Percentiles rank a stretch among this genome's conserved stretches.
These are phyloP conservation scores for Sordaria brevicollis DNA, from an alignment of 495 filamentous ascomycete genomes.

Conservation along the genomic window DNA sequence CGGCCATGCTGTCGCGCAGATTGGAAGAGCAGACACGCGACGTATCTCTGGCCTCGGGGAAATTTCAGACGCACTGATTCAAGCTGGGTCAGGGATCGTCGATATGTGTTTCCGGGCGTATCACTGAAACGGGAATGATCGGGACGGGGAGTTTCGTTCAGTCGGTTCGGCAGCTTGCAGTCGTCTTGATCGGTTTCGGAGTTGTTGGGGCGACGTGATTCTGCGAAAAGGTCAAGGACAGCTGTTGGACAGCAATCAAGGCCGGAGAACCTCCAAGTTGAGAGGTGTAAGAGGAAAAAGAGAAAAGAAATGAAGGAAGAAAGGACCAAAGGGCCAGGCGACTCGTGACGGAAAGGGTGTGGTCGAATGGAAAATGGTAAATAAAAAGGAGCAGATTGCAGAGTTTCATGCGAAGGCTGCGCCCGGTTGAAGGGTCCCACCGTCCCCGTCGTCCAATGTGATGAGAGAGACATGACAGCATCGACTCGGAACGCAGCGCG, in stretches of 20 bases:
- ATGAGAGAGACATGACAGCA: neutral
- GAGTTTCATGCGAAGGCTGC: neutral
- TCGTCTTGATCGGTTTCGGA: neutral
- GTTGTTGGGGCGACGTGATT: neutral
- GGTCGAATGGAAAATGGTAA: neutral
- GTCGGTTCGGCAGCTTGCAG: neutral
- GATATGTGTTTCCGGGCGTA: neutral
- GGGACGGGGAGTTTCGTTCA: neutral
- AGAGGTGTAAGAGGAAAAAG: neutral
- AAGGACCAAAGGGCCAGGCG: neutral
- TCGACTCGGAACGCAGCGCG: neutral
- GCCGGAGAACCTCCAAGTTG: neutral
- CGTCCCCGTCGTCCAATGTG: neutral
- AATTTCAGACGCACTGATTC: neutral
- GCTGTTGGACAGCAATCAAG: neutral
- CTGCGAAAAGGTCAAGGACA: neutral
- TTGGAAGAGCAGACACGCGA: neutral
- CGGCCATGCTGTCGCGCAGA: neutral
- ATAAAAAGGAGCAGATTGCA: neutral
- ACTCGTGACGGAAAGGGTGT: neutral
- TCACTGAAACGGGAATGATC: neutral
- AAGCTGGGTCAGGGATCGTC: neutral
- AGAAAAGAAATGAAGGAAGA: neutral
- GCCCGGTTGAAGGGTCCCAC: neutral
- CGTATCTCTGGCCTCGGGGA: neutral